Evolutionary conservation across 371 early-diverging fungal genomes (phyloP).

Genomic region (Coemansia sp.): DNA sequence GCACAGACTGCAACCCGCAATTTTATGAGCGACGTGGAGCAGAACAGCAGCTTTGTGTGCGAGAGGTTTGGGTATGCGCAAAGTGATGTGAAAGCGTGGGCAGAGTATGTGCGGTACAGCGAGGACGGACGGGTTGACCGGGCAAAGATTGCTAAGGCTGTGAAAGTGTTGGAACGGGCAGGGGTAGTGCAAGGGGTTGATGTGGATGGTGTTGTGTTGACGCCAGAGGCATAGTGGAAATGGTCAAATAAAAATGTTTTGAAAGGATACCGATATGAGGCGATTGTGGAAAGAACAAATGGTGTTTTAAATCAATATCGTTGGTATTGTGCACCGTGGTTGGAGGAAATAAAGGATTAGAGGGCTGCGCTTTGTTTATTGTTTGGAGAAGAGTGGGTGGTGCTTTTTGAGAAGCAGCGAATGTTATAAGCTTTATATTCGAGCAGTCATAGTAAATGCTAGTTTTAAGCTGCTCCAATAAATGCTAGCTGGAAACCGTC

Average conservation of each 20-base stretch:
- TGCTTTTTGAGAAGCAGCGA: no score
- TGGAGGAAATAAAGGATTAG: not conserved
- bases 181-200: slow-evolving; percentile 15
- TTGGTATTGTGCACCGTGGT: not conserved
- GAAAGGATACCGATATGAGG: not conserved
- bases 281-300: not conserved
- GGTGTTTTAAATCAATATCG: not conserved
- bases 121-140: slow-evolving; percentile 53
- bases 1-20: slow-evolving; percentile 54
- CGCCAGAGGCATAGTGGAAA: not conserved
- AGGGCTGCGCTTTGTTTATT: not conserved
- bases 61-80: slow-evolving; percentile 59
- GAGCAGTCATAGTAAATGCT: no score
- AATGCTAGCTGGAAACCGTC: no score
- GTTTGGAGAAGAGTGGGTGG: no score
- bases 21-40: slow-evolving; percentile 57
- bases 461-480: no score
- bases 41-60: slow-evolving; percentile 60
- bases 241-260: not conserved
- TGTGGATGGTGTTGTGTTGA: slow-evolving; percentile 15
- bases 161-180: slow-evolving; percentile 21
- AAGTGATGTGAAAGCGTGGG: slow-evolving; percentile 74
- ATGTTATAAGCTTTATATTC: no score
- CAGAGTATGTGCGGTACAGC: slow-evolving; percentile 66
- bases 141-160: slow-evolving; percentile 5